Base-by-base conservation (phyloP, 2,329 filamentous ascomycete genomes). In the Microsporum audouinii region DNA sequence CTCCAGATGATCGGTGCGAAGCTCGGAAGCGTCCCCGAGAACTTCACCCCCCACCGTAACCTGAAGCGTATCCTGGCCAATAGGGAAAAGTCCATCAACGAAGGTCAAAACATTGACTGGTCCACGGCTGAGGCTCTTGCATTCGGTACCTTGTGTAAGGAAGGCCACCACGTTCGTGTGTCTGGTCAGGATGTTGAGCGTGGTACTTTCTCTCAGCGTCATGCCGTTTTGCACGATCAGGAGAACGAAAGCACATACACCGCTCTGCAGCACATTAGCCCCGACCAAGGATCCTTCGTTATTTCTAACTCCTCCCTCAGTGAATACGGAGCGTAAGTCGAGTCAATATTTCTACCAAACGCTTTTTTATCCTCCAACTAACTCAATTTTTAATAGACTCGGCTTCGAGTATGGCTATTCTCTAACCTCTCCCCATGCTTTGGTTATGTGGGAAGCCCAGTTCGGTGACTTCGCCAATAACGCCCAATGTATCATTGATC, bases 391-490 rank as follows among this genome's bases (percentile, higher is more conserved):
- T 60, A 81, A 80, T 69, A 88, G 85, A 64, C 88, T 99, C 64
- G 94, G 94, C 60, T 99, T 99, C 74, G 94, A 99, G 77, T 99
- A 99, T 71, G 94, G 94, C 63, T 99, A 99, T 81, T 99, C 94
- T 2, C 80, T 99, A 63, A 95, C 91, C 33, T 97, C 94, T 34
- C 94, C 94, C 62, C 95, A 96, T 73, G 92, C 94, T 41, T 84
- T 99, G 31, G 92, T 99, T 69, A 95, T 99, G 86, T 99, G 94
- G 94, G 94, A 99, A 79, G 94, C 94, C 41, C 94, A 99, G 77
- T 99, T 99, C 71, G 94, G 94, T 81, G 94, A 99, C 77, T 99
- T 99, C 71, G 94, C 94, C 82, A 99, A 99, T 83, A 99, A 96
- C 72, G 92, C 94, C 49, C 94, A 99, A 78, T 95, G 91, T 75